phyloP scores from a whole-genome alignment of 1,284 basidiomycete species.

The Trichosporon inkin region DNA sequence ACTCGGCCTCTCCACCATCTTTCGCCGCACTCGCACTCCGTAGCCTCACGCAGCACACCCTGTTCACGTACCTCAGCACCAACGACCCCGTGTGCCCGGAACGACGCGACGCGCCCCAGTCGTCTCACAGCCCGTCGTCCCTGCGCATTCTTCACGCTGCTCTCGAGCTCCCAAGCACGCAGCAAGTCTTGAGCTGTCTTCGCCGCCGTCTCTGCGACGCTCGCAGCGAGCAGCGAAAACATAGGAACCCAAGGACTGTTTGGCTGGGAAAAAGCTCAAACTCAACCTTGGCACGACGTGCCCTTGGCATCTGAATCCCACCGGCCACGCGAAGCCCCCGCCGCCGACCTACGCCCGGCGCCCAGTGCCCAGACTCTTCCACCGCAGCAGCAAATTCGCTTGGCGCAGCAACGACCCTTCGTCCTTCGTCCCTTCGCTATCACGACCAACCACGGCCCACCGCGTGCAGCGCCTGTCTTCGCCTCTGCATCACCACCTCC shows the following conservation, averaged over 20 bases:
- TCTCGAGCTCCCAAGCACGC: too few relatives aligned
- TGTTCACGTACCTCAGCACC: too few relatives aligned
- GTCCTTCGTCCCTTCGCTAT: background rate
- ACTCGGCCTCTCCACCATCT: too few relatives aligned
- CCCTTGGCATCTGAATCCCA: slow-evolving; percentile 2
- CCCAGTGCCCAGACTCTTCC: slow-evolving; percentile 8
- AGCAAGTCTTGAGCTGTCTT: too few relatives aligned
- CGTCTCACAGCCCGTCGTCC: too few relatives aligned
- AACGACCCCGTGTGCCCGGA: too few relatives aligned
- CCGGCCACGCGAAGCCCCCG: background rate
- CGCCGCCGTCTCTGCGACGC: too few relatives aligned
- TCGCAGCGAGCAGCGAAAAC: too few relatives aligned
- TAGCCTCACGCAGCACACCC: too few relatives aligned
- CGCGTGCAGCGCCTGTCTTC: background rate
- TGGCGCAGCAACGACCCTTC: background rate
- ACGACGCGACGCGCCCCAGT: too few relatives aligned
- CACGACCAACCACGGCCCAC: slow-evolving; percentile 8
- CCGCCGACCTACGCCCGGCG: background rate
- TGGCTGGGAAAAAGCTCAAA: background rate
- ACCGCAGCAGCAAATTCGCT: slow-evolving; percentile 8
- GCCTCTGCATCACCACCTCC: background rate
- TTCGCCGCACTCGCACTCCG: too few relatives aligned
- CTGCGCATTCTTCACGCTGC: too few relatives aligned
- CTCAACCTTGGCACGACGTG: background rate
- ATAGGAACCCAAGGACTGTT: background rate